Evolutionary conservation across 179 eudicot species (phyloP).

Genomic region (Amaranthus tricolor): DNA sequence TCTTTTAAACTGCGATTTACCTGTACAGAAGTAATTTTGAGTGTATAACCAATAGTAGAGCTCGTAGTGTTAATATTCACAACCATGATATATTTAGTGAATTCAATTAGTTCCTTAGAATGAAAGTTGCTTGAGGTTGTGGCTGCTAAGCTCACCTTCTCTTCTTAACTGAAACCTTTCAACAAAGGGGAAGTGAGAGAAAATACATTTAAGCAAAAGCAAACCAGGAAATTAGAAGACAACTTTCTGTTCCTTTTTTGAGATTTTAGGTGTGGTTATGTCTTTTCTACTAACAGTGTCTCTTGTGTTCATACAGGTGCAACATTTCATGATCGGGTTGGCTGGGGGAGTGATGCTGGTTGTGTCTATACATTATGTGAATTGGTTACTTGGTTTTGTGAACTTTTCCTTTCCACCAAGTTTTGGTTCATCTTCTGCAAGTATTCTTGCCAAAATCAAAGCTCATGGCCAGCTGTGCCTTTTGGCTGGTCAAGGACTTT

Average conservation of each 20-base stretch:
- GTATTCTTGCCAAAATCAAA: conserved; percentile 41
- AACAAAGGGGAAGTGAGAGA: not conserved
- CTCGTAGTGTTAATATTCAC: not conserved
- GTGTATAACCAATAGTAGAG: not conserved
- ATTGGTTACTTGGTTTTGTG: conserved; percentile 61
- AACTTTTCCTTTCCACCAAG: conserved; percentile 53
- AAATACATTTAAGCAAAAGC: not conserved
- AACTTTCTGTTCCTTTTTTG: no score
- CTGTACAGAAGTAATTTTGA: not conserved
- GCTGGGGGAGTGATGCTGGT: conserved; percentile 73
- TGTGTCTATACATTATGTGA: conserved; percentile 54
- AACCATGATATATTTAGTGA: conserved; percentile 1
- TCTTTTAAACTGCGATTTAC: not conserved
- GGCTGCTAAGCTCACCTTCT: conserved; percentile 4
- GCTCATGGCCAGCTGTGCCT: conserved; percentile 48
- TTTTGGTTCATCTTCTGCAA: conserved; percentile 41
- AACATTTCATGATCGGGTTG: conserved; percentile 60
- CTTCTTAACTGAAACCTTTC: not conserved
- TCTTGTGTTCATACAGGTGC: conserved; percentile 43
- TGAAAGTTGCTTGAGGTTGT: not conserved
- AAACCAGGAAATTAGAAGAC: not conserved
- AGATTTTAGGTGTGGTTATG: not conserved
- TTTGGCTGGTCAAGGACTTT: conserved; percentile 51
- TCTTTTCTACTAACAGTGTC: not conserved
- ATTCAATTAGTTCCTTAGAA: not conserved